These are phyloP conservation scores for Ganoderma multipileum DNA, from an alignment of 1,284 basidiomycete genomes.

Conservation along the genomic window DNA sequence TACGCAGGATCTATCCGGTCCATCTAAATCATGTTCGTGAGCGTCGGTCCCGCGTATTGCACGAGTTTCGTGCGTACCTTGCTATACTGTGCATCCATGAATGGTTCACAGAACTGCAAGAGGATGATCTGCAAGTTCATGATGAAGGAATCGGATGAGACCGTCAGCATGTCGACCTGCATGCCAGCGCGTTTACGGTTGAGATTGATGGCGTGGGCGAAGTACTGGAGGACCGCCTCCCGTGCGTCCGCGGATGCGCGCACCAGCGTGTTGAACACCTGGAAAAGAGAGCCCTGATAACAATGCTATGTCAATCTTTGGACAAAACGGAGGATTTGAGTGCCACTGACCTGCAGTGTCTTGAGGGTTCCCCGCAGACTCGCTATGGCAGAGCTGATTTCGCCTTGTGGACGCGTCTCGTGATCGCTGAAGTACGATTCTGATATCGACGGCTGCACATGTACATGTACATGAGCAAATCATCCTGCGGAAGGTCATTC, in stretches of 20 bases:
- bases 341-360: slow-evolving; percentile 71
- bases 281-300: slow-evolving; percentile 78
- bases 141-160: slow-evolving; percentile 94
- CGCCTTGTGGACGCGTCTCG: slow-evolving; percentile 73
- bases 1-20: slow-evolving; percentile 91
- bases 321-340: not conserved
- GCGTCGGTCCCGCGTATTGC: too few species aligned
- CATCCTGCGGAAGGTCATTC: not conserved
- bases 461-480: slow-evolving; percentile 7
- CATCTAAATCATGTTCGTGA: slow-evolving; percentile 60
- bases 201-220: slow-evolving; percentile 75
- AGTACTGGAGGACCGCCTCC: slow-evolving; percentile 88
- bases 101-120: slow-evolving; percentile 92
- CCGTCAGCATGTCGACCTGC: slow-evolving; percentile 87
- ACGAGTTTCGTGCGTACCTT: slow-evolving; percentile 62
- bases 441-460: slow-evolving; percentile 75
- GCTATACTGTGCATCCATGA: slow-evolving; percentile 91
- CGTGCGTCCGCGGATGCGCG: slow-evolving; percentile 82
- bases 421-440: slow-evolving; percentile 86
- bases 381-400: slow-evolving; percentile 85
- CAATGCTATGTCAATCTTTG: slow-evolving; percentile 5
- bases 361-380: slow-evolving; percentile 85
- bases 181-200: slow-evolving; percentile 91
- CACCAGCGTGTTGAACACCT: slow-evolving; percentile 89
- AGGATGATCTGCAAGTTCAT: slow-evolving; percentile 88